phyloP scores from a whole-genome alignment of 176 grass and related monocot species.

The Themeda triandra region DNA sequence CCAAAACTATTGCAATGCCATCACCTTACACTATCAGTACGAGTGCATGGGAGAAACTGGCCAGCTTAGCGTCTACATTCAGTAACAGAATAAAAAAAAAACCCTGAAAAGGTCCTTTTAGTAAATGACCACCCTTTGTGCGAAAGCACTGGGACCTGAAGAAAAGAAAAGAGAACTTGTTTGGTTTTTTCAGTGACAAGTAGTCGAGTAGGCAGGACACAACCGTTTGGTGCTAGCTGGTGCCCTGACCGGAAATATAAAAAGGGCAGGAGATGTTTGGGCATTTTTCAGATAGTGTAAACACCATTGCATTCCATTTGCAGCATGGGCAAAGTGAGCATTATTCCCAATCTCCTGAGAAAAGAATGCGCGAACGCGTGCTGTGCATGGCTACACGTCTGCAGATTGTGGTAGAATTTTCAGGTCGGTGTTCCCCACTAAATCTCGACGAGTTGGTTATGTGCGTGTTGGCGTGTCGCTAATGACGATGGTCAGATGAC shows the following conservation, averaged over 20 bases:
- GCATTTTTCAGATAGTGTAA: neutral
- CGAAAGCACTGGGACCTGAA: neutral
- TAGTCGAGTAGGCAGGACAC: neutral
- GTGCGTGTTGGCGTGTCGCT: too few species aligned
- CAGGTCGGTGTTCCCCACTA: neutral
- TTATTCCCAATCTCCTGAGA: neutral
- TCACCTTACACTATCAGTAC: neutral
- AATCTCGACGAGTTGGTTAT: neutral
- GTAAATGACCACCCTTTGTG: neutral
- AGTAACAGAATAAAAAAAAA: neutral
- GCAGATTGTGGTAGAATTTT: neutral
- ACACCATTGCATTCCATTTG: neutral
- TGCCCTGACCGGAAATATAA: neutral
- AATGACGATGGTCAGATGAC: too few species aligned
- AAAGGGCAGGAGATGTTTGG: neutral
- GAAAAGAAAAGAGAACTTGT: neutral
- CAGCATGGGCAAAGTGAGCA: neutral
- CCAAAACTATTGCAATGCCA: neutral
- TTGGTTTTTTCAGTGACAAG: neutral
- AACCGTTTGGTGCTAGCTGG: neutral
- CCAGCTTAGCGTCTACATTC: neutral
- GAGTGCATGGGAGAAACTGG: neutral
- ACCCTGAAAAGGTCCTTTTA: neutral
- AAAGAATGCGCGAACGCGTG: neutral
- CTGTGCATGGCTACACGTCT: too few species aligned